A percentile compares a stretch with the other conserved stretches of the same genome.
phyloP scores from a whole-genome alignment of 169 alveolate genomes.

The Eimeria brunetti region DNA sequence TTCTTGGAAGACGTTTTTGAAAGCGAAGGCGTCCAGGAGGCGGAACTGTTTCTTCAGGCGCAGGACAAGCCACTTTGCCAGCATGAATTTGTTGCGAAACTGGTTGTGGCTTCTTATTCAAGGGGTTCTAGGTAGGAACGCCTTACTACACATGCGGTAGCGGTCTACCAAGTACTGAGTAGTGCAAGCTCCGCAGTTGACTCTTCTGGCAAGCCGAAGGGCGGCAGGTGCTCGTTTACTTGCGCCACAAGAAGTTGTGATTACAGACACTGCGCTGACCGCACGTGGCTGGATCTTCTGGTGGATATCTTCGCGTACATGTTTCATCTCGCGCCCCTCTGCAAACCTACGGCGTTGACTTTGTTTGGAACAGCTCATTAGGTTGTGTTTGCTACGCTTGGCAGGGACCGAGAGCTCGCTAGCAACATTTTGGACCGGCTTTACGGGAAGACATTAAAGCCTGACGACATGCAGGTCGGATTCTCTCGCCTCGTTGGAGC shows the following conservation, averaged over 20 bases:
- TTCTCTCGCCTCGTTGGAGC: constrained; percentile 77
- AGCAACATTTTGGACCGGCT: constrained; percentile 73
- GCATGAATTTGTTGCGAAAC: constrained; percentile 67
- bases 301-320: neutral
- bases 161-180: neutral
- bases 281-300: neutral
- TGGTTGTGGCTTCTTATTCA: constrained; percentile 69
- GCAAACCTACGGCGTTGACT: neutral
- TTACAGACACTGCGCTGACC: neutral
- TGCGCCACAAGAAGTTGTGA: neutral
- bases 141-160: neutral
- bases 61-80: constrained; percentile 73
- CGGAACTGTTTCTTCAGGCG: constrained; percentile 48
- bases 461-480: constrained; percentile 78
- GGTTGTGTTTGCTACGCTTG: neutral
- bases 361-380: neutral
- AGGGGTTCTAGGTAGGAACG: constrained; percentile 49
- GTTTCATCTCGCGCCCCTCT: neutral
- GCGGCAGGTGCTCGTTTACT: neutral
- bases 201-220: neutral
- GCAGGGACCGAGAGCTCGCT: constrained; percentile 77
- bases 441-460: constrained; percentile 67
- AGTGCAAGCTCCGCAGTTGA: neutral
- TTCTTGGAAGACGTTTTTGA: constrained; percentile 70
- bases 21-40: constrained; percentile 59